Percentiles rank a stretch among this genome's conserved stretches.
Conservation (phyloP, 2,329 filamentous ascomycete species). For the Cladosporium sp. region DNA sequence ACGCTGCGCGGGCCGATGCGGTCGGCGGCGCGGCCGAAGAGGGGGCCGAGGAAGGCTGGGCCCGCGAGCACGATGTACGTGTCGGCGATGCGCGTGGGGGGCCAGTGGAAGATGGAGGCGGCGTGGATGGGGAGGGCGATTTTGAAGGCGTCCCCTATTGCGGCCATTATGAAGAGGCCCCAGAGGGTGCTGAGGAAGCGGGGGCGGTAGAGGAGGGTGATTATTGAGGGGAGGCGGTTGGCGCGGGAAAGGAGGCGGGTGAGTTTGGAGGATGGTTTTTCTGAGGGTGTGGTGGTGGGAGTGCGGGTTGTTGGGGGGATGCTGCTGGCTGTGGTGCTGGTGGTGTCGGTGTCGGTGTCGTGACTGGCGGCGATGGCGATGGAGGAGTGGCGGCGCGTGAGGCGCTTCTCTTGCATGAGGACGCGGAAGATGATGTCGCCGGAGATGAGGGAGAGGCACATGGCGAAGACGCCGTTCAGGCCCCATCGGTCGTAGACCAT, state of each 20-base stretch:
- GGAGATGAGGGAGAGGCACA: conserved; percentile 16
- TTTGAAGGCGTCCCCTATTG: conserved; percentile 20
- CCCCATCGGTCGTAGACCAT: conserved; percentile 55
- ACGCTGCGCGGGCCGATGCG: conserved; percentile 20
- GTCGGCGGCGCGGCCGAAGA: conserved; percentile 20
- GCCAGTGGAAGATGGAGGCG: conserved; percentile 19
- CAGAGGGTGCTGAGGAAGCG: conserved; percentile 21
- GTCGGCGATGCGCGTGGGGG: conserved; percentile 18
- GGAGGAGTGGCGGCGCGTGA: background rate
- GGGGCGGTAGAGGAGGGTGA: conserved; percentile 18
- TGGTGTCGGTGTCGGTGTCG: conserved; percentile 1
- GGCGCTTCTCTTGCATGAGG: conserved; percentile 18
- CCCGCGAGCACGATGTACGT: conserved; percentile 23
- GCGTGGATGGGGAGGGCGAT: conserved; percentile 20
- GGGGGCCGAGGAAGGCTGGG: conserved; percentile 21
- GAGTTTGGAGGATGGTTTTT: background rate
- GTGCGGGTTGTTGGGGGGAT: background rate
- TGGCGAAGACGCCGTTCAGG: conserved; percentile 21
- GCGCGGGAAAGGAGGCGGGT: background rate
- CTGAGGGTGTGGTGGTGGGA: background rate
- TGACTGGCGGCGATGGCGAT: background rate
- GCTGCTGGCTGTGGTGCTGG: background rate
- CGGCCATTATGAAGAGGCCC: conserved; percentile 19
- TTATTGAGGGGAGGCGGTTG: conserved; percentile 15
- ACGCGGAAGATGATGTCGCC: conserved; percentile 20